Evolutionary conservation across 1,139 yeast species (phyloP).

Genomic region (Candida sanyaensis): DNA sequence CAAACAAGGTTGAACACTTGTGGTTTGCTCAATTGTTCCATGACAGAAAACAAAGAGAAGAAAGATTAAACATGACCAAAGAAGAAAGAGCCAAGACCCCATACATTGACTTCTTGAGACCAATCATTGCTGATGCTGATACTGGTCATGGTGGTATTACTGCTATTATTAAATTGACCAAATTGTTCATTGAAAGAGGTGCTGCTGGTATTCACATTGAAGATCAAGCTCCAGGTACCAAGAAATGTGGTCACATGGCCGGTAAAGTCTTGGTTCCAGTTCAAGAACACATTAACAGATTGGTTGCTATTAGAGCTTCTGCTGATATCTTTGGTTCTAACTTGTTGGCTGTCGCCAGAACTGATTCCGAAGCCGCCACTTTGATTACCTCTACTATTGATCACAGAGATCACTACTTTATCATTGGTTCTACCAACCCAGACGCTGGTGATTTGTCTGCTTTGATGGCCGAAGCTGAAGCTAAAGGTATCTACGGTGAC

Average conservation of each 20-base stretch:
- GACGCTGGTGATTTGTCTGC: conserved; percentile 72
- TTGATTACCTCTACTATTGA: conserved; percentile 92
- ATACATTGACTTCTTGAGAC: conserved; percentile 83
- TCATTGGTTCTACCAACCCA: conserved; percentile 90
- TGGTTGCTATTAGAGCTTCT: conserved; percentile 91
- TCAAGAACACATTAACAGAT: conserved; percentile 93
- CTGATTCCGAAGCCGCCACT: conserved; percentile 97
- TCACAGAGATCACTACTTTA: conserved; percentile 89
- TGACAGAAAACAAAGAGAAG: conserved; percentile 94
- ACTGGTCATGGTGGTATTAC: conserved; percentile 99
- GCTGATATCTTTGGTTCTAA: conserved; percentile 93
- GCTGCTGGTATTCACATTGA: conserved; percentile 99
- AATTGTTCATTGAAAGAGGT: conserved; percentile 95
- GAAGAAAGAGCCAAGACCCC: conserved; percentile 65
- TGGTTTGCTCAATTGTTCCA: conserved; percentile 97
- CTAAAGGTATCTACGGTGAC: conserved; percentile 69
- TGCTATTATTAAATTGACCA: conserved; percentile 92
- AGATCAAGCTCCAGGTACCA: conserved; percentile 98
- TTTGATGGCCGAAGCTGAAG: conserved; percentile 81
- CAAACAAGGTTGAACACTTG: conserved; percentile 95
- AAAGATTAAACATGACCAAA: conserved; percentile 61
- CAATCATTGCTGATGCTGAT: conserved; percentile 96
- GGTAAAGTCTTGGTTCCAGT: conserved; percentile 98
- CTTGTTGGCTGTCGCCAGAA: conserved; percentile 87
- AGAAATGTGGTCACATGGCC: conserved; percentile 98